These are phyloP conservation scores for Neurospora sp. DNA, from an alignment of 495 filamentous ascomycete genomes.

Conservation along the genomic window DNA sequence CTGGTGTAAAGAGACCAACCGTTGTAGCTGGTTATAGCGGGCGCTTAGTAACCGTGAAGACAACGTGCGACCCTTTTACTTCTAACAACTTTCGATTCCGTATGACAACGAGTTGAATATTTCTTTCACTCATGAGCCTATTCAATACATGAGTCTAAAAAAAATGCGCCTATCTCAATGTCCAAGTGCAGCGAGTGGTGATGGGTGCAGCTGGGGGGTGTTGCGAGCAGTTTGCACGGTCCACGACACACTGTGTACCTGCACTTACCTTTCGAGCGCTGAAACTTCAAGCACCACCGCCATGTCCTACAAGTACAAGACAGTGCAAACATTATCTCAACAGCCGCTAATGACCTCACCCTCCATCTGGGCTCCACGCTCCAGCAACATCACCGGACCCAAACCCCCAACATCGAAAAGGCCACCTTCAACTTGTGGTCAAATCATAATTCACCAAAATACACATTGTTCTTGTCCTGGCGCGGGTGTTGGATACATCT, in stretches of 20 bases:
- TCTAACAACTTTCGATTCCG: background rate
- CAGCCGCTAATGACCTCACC: background rate
- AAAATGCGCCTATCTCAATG: background rate
- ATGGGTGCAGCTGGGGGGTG: background rate
- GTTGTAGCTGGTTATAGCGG: background rate
- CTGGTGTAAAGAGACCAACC: background rate
- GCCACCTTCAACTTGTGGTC: background rate
- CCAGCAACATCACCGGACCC: background rate
- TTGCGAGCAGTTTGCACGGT: background rate
- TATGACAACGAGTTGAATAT: background rate
- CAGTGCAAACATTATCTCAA: background rate
- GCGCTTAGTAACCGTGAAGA: background rate
- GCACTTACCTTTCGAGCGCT: background rate
- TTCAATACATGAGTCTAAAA: background rate
- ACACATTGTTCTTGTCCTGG: background rate
- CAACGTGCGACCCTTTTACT: background rate
- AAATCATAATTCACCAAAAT: background rate
- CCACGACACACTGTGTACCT: background rate
- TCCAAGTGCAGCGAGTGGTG: background rate
- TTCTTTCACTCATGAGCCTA: too few relatives aligned
- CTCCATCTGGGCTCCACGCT: background rate
- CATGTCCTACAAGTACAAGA: background rate
- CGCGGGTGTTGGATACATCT: background rate
- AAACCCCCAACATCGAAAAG: background rate
- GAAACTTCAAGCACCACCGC: background rate